Conservation (phyloP, 1,284 basidiomycete genomes). For the Xanthoconium separans region DNA sequence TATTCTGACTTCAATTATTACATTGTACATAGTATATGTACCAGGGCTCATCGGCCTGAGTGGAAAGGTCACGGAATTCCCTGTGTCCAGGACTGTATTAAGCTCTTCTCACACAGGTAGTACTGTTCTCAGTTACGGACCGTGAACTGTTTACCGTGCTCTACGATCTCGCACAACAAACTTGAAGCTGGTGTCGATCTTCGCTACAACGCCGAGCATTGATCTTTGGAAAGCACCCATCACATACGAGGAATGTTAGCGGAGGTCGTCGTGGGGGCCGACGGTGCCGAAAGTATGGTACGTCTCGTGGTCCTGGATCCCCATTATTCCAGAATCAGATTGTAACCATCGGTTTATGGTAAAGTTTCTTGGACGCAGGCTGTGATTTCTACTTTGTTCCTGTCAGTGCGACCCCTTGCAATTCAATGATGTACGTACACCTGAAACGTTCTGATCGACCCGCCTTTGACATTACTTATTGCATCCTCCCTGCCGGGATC, state of each 20-base stretch:
- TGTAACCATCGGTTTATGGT: conserved; percentile 45
- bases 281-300: conserved; percentile 53
- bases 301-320: conserved; percentile 43
- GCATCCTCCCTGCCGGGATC: no score
- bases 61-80: conserved; percentile 36
- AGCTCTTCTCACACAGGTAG: no score
- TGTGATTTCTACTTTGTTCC: no score
- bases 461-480: no score
- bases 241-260: conserved; percentile 40
- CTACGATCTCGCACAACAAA: conserved; percentile 45
- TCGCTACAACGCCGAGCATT: conserved; percentile 43
- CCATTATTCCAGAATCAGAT: conserved; percentile 24
- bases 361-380: no score
- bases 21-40: conserved; percentile 34
- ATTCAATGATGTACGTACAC: no score
- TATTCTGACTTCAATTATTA: no score
- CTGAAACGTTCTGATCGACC: no score
- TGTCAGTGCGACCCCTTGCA: no score
- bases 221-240: conserved; percentile 40
- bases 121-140: conserved; percentile 45
- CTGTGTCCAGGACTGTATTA: conserved; percentile 11
- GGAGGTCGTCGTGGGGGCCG: conserved; percentile 52
- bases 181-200: conserved; percentile 49
- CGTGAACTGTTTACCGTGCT: conserved; percentile 56
- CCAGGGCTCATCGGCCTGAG: conserved; percentile 38